Conservation (phyloP, 1,284 basidiomycete genomes). For the Lignosus rhinocerotis region DNA sequence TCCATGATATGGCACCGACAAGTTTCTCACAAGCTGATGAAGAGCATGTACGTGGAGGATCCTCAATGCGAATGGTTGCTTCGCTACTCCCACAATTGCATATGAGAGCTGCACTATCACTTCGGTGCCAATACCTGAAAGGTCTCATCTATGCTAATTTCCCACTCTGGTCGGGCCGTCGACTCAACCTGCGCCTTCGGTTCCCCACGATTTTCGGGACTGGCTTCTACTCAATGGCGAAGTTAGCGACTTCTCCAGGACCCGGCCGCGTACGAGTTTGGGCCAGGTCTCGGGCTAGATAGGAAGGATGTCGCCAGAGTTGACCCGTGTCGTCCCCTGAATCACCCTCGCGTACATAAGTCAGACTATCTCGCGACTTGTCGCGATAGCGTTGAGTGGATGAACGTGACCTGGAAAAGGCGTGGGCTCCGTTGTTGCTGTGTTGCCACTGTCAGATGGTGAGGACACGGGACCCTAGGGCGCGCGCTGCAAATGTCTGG, state of each 20-base stretch:
- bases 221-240: slow-evolving; percentile 15
- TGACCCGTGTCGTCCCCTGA: slow-evolving; percentile 1
- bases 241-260: not conserved
- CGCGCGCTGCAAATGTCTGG: slow-evolving; percentile 15
- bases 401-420: slow-evolving; percentile 19
- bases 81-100: not conserved
- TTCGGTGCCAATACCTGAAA: not conserved
- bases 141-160: not conserved
- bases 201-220: slow-evolving; percentile 6
- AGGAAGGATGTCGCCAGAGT: slow-evolving; percentile 11
- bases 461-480: slow-evolving; percentile 19
- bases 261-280: slow-evolving; percentile 7
- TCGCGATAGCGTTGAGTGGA: slow-evolving; percentile 1
- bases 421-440: slow-evolving; percentile 8
- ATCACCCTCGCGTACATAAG: not conserved
- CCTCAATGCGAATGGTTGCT: not conserved
- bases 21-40: not conserved
- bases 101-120: not conserved
- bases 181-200: slow-evolving; percentile 2
- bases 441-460: slow-evolving; percentile 19
- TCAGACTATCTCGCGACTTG: slow-evolving; percentile 11
- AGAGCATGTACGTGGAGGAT: not conserved
- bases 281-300: slow-evolving; percentile 18
- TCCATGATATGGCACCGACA: not conserved
- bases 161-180: slow-evolving; percentile 19